Conservation (phyloP, 257 asterid species). For the Solanum bukasovii region DNA sequence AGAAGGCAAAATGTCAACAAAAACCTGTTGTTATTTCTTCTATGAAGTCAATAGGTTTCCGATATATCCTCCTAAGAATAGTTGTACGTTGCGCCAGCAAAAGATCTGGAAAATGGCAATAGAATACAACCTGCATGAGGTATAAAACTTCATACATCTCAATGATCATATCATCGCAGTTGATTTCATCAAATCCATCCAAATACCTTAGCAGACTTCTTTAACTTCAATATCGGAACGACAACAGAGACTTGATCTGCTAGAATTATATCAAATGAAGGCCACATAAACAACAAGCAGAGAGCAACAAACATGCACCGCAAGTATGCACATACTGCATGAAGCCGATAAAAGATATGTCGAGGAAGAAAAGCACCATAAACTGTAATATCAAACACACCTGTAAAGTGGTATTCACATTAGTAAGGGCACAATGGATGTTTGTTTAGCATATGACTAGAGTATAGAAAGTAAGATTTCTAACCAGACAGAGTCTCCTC, state of each 20-base stretch:
- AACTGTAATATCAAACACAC: slow-evolving; percentile 64
- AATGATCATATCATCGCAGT: background rate
- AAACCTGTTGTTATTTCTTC: slow-evolving; percentile 92
- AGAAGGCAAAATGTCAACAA: background rate
- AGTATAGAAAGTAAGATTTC: background rate
- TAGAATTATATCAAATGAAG: slow-evolving; percentile 62
- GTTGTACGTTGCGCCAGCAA: slow-evolving; percentile 84
- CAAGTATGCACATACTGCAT: slow-evolving; percentile 84
- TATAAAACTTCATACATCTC: background rate
- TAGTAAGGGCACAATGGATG: background rate
- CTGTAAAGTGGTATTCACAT: slow-evolving; percentile 17
- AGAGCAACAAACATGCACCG: slow-evolving; percentile 85
- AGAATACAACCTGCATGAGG: slow-evolving; percentile 63
- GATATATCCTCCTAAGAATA: slow-evolving; percentile 67
- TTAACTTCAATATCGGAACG: slow-evolving; percentile 66
- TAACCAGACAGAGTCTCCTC: slow-evolving; percentile 89
- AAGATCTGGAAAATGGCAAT: slow-evolving; percentile 97
- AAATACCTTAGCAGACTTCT: slow-evolving; percentile 69
- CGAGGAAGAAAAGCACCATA: slow-evolving; percentile 87
- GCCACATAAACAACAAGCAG: slow-evolving; percentile 54
- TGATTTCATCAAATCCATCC: background rate
- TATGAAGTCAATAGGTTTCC: slow-evolving; percentile 67
- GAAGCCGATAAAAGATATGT: slow-evolving; percentile 64
- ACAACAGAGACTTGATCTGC: slow-evolving; percentile 87
- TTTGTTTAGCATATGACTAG: background rate